Conservation (phyloP, 1,139 yeast genomes). For the Suhomyces bribrorum region DNA sequence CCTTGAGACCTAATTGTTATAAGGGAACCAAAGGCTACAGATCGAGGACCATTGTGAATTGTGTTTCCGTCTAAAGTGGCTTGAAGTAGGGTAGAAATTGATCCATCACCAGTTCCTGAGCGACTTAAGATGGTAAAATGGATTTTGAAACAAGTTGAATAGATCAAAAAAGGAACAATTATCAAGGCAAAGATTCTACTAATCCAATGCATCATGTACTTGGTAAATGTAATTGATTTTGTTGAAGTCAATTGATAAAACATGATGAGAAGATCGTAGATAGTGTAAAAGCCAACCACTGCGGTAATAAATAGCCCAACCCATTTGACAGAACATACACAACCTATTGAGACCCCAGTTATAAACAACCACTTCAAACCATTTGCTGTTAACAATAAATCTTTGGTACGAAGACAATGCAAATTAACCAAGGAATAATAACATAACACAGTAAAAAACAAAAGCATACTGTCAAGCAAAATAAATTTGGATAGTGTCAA, state of each 20-base stretch:
- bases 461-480: slow-evolving; percentile 68
- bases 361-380: slow-evolving; percentile 61
- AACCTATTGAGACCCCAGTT: slow-evolving; percentile 84
- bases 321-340: slow-evolving; percentile 94
- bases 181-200: slow-evolving; percentile 68
- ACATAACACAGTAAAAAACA: slow-evolving; percentile 68
- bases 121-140: slow-evolving; percentile 75
- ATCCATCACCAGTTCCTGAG: slow-evolving; percentile 80
- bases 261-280: slow-evolving; percentile 70
- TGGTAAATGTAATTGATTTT: slow-evolving; percentile 28
- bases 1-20: slow-evolving; percentile 75
- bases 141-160: slow-evolving; percentile 69
- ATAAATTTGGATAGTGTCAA: slow-evolving; percentile 70
- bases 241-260: slow-evolving; percentile 46
- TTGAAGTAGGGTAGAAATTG: slow-evolving; percentile 70
- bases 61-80: slow-evolving; percentile 60
- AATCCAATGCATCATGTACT: slow-evolving; percentile 68
- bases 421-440: slow-evolving; percentile 57
- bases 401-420: slow-evolving; percentile 43
- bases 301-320: slow-evolving; percentile 88
- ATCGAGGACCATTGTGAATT: slow-evolving; percentile 59
- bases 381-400: slow-evolving; percentile 38
- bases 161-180: slow-evolving; percentile 69
- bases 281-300: slow-evolving; percentile 81
- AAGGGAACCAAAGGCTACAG: slow-evolving; percentile 60